Evolutionary conservation across 345 rosid genomes (phyloP).

Genomic region (Lepidium aucheri): DNA sequence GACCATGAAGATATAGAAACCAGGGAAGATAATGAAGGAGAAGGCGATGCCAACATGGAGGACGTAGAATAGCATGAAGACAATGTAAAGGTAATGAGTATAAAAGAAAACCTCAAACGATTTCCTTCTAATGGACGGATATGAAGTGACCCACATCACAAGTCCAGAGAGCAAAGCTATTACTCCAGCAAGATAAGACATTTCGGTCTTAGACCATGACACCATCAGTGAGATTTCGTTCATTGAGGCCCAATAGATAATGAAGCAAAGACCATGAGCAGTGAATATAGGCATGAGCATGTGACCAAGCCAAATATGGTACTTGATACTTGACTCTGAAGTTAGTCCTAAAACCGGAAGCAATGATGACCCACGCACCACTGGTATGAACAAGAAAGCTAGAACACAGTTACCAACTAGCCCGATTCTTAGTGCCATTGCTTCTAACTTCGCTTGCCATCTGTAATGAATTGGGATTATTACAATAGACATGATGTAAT

Average conservation of each 20-base stretch:
- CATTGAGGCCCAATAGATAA: conserved; percentile 37
- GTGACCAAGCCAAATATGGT: conserved; percentile 86
- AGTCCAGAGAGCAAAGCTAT: conserved; percentile 51
- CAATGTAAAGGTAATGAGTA: conserved; percentile 57
- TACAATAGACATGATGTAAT: not conserved
- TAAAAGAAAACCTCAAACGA: conserved; percentile 75
- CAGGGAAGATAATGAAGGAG: conserved; percentile 51
- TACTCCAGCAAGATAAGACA: conserved; percentile 70
- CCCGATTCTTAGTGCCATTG: conserved; percentile 34
- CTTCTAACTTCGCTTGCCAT: conserved; percentile 44
- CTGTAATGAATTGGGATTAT: conserved; percentile 19
- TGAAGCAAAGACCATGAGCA: conserved; percentile 49
- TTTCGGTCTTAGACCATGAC: conserved; percentile 34
- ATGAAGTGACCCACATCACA: conserved; percentile 59
- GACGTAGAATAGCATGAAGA: conserved; percentile 54
- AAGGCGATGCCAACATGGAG: conserved; percentile 54
- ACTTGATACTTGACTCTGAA: conserved; percentile 77
- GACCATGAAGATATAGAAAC: conserved; percentile 66
- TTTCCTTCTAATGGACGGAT: conserved; percentile 40
- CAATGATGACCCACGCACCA: conserved; percentile 71
- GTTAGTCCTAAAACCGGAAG: conserved; percentile 59
- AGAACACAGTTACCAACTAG: conserved; percentile 50
- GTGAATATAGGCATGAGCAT: conserved; percentile 51
- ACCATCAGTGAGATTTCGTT: conserved; percentile 36
- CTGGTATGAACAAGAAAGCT: conserved; percentile 66